These are phyloP conservation scores for Pistacia atlantica DNA, from an alignment of 345 rosid species.

Conservation along the genomic window DNA sequence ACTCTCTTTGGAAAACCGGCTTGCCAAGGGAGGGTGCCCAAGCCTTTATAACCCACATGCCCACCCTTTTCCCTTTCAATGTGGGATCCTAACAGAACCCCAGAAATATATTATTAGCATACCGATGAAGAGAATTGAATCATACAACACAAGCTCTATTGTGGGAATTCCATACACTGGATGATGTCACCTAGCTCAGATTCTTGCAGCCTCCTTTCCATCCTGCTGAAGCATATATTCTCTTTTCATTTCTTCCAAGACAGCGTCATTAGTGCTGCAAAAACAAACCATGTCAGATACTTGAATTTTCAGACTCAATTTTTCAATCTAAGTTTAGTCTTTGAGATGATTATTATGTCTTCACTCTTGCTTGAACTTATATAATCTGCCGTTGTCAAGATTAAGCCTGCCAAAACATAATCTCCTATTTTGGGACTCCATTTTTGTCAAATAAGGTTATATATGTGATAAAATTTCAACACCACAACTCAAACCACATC, in stretches of 20 bases:
- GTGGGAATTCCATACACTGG: not conserved
- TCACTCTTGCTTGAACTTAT: too few species aligned
- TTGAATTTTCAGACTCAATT: not conserved
- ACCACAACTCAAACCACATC: not conserved
- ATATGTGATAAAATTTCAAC: not conserved
- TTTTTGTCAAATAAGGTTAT: not conserved
- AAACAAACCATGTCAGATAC: not conserved
- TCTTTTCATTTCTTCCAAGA: constrained; percentile 91
- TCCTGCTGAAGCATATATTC: constrained; percentile 74
- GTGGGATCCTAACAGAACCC: too few species aligned
- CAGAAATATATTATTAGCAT: too few species aligned
- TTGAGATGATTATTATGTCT: not conserved
- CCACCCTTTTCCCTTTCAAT: too few species aligned
- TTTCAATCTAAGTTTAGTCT: not conserved
- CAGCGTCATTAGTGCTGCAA: constrained; percentile 79
- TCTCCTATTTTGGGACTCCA: not conserved
- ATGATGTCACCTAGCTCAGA: constrained; percentile 14
- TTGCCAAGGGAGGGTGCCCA: too few species aligned
- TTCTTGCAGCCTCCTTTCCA: constrained; percentile 38
- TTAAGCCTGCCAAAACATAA: not conserved
- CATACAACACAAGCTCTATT: not conserved
- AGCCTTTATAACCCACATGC: too few species aligned
- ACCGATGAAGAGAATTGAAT: not conserved
- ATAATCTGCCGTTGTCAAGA: not conserved
- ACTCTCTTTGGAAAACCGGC: too few species aligned